Base-by-base conservation (phyloP, 768 basidiomycete species). In the Trametes cinnabarina region DNA sequence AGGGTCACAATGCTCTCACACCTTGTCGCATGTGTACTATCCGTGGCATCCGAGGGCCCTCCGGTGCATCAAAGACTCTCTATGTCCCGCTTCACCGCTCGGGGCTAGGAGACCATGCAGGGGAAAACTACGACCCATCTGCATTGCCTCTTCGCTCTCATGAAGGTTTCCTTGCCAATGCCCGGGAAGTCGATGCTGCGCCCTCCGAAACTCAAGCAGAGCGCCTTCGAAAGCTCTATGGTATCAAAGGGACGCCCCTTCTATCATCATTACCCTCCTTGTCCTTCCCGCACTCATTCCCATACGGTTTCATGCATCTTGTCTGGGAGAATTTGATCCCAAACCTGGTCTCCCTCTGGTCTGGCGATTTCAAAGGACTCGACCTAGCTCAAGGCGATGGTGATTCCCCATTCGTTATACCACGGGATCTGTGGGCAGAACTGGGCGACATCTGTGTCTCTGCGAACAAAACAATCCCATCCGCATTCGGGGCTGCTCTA, bases 271-370 rank as follows among this genome's bases (percentile, higher is more conserved):
- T 63, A 4, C 49, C 47, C 3, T 65, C 64, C 0, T 28, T 59
- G 35, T 25, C 44, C 17, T 51, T 66, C 58, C 62, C 66, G 44
- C 9, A 22, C 14, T 68, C 67, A n/a, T 69, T 70, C 32, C 67
- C 67, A 1, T 57, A 62, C 35, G 71, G 66, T 44, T 65, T 67
- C 44, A 71, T 72, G 71, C 70, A 71, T 42, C 61, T 69, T 3
- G 28, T 70, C 9, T 68, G 59, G 56, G 66, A 66, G 51, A 71
- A 70, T 42, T 46, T 69, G 11, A 53, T 66, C 42, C 51, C 52
- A 30, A 62, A 63, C 14, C 64, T 72, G 10, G 40, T 66, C 26
- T 9, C 37, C 3, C 51, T 69, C 11, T 71, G 68, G 69, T 61
- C 64, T 0, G 68, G 65, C 11, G 37, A 41, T 1, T 70, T 61